Evolutionary conservation across 2,329 filamentous ascomycete genomes (phyloP).

Genomic region (Dothideomycetes sp.): DNA sequence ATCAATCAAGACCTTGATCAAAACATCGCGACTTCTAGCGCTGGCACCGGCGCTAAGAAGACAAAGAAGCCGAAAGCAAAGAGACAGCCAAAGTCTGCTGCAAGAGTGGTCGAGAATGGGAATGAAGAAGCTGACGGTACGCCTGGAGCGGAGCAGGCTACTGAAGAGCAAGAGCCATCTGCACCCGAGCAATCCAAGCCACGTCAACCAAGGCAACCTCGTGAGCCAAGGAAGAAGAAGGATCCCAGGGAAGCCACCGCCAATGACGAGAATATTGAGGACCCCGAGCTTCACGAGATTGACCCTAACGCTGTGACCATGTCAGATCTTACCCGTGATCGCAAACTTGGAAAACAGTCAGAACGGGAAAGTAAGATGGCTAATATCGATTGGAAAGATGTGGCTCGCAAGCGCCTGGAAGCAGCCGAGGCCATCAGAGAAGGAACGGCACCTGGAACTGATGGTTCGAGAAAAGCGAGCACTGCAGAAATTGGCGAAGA

Average conservation of each 20-base stretch:
- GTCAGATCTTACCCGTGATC: slow-evolving; percentile 58
- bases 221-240: slow-evolving; percentile 11
- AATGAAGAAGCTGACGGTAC: slow-evolving; percentile 1
- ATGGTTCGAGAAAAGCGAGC: slow-evolving; percentile 13
- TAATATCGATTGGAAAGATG: slow-evolving; percentile 49
- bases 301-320: slow-evolving; percentile 59
- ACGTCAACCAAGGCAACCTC: slow-evolving; percentile 3
- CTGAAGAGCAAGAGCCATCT: neutral
- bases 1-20: neutral
- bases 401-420: slow-evolving; percentile 27
- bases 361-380: slow-evolving; percentile 63
- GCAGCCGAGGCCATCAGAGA: slow-evolving; percentile 22
- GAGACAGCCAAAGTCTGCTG: slow-evolving; percentile 3
- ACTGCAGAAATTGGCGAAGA: slow-evolving; percentile 21
- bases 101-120: slow-evolving; percentile 4
- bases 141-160: neutral
- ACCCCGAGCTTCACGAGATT: slow-evolving; percentile 35
- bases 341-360: slow-evolving; percentile 53
- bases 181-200: neutral
- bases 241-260: slow-evolving; percentile 8
- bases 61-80: slow-evolving; percentile 7
- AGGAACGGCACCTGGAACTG: slow-evolving; percentile 5
- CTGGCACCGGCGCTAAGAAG: too few relatives aligned
- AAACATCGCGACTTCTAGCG: neutral
- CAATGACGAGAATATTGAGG: slow-evolving; percentile 14